Conservation (phyloP, 2,329 filamentous ascomycete species). For the Kalmusia sp. region DNA sequence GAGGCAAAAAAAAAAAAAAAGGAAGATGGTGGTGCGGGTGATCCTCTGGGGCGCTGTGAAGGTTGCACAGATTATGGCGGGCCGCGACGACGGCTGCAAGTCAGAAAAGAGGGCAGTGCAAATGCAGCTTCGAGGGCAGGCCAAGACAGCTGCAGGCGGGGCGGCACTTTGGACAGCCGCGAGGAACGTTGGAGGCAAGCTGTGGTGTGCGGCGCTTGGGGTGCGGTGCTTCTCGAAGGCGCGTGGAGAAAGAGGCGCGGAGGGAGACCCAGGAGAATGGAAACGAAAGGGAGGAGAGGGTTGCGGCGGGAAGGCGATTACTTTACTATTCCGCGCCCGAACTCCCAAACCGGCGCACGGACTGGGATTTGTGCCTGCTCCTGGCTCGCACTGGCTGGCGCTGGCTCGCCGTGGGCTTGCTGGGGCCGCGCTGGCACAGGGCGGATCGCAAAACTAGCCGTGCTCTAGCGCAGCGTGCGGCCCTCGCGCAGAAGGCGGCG, state of each 20-base stretch:
- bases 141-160: constrained; percentile 7
- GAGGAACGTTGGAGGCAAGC: constrained; percentile 1
- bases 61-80: constrained; percentile 42
- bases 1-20: constrained; percentile 6
- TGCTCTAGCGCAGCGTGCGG: constrained; percentile 11
- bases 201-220: constrained; percentile 5
- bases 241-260: constrained; percentile 23
- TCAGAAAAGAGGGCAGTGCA: constrained; percentile 26
- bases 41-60: constrained; percentile 30
- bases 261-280: constrained; percentile 39
- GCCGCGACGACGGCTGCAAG: constrained; percentile 42
- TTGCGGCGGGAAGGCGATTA: constrained; percentile 37
- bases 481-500: background rate
- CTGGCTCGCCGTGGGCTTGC: constrained; percentile 6
- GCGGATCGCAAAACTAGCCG: constrained; percentile 20
- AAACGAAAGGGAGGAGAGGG: constrained; percentile 45
- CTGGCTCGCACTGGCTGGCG: constrained; percentile 17
- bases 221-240: constrained; percentile 35
- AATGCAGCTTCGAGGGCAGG: constrained; percentile 13
- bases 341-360: constrained; percentile 21
- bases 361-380: constrained; percentile 16
- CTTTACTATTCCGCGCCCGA: constrained; percentile 41
- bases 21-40: constrained; percentile 27
- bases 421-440: constrained; percentile 32
- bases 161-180: constrained; percentile 7